Conservation (phyloP, 345 rosid species). For the Microcos paniculata region DNA sequence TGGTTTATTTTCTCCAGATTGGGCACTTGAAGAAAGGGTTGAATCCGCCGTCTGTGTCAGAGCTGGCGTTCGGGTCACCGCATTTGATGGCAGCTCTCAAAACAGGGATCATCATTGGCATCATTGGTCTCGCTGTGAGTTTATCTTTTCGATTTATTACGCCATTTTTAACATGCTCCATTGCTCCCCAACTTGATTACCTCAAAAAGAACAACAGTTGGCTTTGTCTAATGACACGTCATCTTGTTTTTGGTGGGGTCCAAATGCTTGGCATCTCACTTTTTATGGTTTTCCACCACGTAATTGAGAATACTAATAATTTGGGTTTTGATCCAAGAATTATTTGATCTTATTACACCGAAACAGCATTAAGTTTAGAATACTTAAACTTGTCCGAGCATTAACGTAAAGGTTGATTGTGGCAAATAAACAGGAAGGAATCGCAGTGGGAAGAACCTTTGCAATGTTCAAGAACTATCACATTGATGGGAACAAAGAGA, state of each 20-base stretch:
- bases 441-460: conserved; percentile 93
- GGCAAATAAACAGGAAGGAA: conserved; percentile 69
- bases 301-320: too few relatives aligned
- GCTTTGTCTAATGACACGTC: background rate
- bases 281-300: background rate
- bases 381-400: background rate
- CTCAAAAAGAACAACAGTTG: background rate
- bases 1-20: conserved; percentile 44
- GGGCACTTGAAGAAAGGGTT: conserved; percentile 80
- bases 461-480: conserved; percentile 89
- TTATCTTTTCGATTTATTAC: too few relatives aligned
- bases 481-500: conserved; percentile 94
- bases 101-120: conserved; percentile 79
- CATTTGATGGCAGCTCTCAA: conserved; percentile 58
- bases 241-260: background rate
- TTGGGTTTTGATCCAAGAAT: too few relatives aligned
- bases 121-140: conserved; percentile 90
- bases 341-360: too few relatives aligned
- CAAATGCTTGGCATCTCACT: background rate
- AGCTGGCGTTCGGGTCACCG: conserved; percentile 68
- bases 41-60: conserved; percentile 70
- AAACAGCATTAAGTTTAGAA: background rate
- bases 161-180: background rate
- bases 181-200: background rate
- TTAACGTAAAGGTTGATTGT: background rate